Conservation (phyloP, 176 grass and related monocot genomes). For the Chrysopogon serrulatus region DNA sequence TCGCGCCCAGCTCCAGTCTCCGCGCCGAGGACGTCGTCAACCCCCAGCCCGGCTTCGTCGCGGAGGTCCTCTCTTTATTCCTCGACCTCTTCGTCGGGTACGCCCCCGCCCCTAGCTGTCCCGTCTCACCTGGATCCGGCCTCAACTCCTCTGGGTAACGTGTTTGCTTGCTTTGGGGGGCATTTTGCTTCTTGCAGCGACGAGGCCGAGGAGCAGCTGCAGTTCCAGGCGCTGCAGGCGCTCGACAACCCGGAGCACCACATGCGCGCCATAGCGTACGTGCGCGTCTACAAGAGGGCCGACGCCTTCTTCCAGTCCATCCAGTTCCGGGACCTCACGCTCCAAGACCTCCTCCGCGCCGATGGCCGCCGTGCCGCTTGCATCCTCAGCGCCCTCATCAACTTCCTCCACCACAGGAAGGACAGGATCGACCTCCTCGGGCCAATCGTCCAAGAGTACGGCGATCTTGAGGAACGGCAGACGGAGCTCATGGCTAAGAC, state of each 20-base stretch:
- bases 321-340: conserved; percentile 34
- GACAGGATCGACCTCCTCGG: conserved; percentile 46
- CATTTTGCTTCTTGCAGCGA: conserved; percentile 26
- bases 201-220: conserved; percentile 53
- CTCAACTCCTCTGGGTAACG: not conserved
- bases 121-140: not conserved
- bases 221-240: conserved; percentile 37
- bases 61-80: conserved; percentile 33
- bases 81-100: conserved; percentile 23
- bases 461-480: not conserved
- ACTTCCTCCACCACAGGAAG: conserved; percentile 72
- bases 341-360: conserved; percentile 58
- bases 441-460: conserved; percentile 29
- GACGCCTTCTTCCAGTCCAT: conserved; percentile 53
- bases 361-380: conserved; percentile 22
- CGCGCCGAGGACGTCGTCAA: conserved; percentile 30
- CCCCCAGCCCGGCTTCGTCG: conserved; percentile 40
- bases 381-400: conserved; percentile 71
- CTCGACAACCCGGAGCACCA: conserved; percentile 73
- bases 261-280: not conserved
- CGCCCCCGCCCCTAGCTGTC: not conserved
- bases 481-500: conserved; percentile 39
- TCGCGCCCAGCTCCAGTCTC: conserved; percentile 35
- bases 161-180: not conserved
- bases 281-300: conserved; percentile 29